These are phyloP conservation scores for Didymella lethalis DNA, from an alignment of 2,329 filamentous ascomycete genomes.

Conservation along the genomic window DNA sequence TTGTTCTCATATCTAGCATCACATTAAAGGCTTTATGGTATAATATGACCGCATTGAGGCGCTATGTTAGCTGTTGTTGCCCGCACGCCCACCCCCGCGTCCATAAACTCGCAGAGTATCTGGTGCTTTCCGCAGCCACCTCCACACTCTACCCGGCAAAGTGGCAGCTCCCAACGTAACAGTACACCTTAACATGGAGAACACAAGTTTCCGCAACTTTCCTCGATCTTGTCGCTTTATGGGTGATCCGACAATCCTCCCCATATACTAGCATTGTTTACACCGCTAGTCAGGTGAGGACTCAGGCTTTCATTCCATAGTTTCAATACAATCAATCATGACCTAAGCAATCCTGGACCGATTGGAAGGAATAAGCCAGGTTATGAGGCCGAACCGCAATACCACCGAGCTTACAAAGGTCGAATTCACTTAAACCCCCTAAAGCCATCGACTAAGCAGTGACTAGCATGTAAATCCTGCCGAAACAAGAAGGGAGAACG, in stretches of 20 bases:
- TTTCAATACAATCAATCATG: not conserved
- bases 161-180: not conserved
- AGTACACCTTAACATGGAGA: not conserved
- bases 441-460: not conserved
- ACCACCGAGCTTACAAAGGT: not conserved
- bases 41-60: not conserved
- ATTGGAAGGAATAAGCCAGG: not conserved
- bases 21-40: not conserved
- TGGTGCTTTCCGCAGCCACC: not conserved
- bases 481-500: not conserved
- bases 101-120: not conserved
- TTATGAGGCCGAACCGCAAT: not conserved
- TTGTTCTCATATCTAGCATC: not conserved
- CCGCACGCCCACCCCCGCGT: no score
- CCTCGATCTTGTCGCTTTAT: not conserved
- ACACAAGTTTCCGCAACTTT: not conserved
- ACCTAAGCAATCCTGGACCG: not conserved
- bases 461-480: not conserved
- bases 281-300: no score
- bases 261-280: no score
- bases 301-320: no score
- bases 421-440: not conserved
- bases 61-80: not conserved
- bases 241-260: not conserved
- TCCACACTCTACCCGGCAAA: not conserved